Evolutionary conservation across 176 grass and related monocot species (phyloP), one percentile per base, ranked within the genome.

Genomic region (Thalia dealbata): DNA sequence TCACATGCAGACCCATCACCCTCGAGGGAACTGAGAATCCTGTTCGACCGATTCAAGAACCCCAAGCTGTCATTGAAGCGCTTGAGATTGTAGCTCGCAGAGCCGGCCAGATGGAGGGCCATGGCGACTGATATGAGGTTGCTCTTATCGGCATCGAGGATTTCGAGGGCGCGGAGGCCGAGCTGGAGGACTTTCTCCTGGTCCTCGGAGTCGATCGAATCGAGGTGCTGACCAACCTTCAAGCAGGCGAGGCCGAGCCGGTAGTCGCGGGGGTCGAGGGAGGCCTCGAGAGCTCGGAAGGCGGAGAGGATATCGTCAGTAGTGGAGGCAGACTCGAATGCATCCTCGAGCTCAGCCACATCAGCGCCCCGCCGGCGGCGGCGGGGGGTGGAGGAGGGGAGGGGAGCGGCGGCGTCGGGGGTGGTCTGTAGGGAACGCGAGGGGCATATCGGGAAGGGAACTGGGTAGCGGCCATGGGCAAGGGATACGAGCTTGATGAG

Each of bases 191-290:
- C 27, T 63, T 82, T 74, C 30, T 86, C 82, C 12, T 86, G 52
- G 11, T 92, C 70, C 3, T 66, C 71, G 38, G 74, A 70, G 75
- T 73, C 85, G 0, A 82, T 86, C 0, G 87, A 73, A 1, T 97
- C 93, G 38, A 97, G 87, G 70, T 92, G 89, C 83, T 97, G 93
- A 30, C 93, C 93, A 45, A 97, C 89, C 85, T 97, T 97, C 60
- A 97, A 73, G 83, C 93, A 97, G 69, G 93, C 93, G 28, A 97
- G 84, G 7, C 84, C 89, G n/a, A 97, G 93, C 60, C 77, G 81
- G 63, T 50, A 72, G 82, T 92, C 85, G 65, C 61, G 52, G n/a
- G 89, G 75, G 13, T 86, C 73, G 19, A 97, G 71, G 45, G 74
- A 41, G 22, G 67, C 32, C 73, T 97, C 85, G 15, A 97, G 75